Percentiles rank a stretch among this genome's conserved stretches.
Conservation (phyloP, 1,139 yeast species). For the Meyerozyma sp. region DNA sequence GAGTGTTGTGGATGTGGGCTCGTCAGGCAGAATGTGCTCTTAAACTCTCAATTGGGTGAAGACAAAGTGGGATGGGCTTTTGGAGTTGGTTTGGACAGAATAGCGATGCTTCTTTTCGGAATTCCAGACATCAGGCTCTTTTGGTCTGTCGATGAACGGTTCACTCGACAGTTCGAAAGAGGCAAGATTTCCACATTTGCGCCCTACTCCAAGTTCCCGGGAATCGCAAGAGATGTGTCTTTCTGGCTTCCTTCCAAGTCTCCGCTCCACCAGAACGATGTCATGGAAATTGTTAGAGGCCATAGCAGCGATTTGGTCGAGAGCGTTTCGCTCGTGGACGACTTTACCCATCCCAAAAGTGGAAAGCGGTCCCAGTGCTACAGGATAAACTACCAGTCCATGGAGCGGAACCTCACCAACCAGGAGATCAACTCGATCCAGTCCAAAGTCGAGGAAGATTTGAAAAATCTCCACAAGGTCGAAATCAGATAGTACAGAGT, state of each 20-base stretch:
- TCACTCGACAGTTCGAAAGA: constrained; percentile 61
- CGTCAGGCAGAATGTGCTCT: constrained; percentile 71
- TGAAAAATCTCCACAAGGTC: constrained; percentile 49
- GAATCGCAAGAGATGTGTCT: constrained; percentile 80
- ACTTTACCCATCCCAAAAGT: constrained; percentile 81
- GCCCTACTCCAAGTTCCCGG: constrained; percentile 91
- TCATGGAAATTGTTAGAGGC: constrained; percentile 87
- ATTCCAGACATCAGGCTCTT: constrained; percentile 92
- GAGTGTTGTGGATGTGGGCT: constrained; percentile 97
- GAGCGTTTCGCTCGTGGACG: constrained; percentile 74
- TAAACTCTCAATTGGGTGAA: constrained; percentile 62
- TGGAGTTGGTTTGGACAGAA: constrained; percentile 91
- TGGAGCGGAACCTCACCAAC: constrained; percentile 88
- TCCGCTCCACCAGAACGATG: constrained; percentile 73
- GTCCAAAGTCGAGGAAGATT: constrained; percentile 50
- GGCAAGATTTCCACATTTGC: constrained; percentile 68
- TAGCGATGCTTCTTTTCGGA: constrained; percentile 92
- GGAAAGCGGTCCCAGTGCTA: constrained; percentile 76
- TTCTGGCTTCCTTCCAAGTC: constrained; percentile 69
- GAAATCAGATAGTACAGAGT: constrained; percentile 49
- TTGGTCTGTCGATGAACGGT: constrained; percentile 85
- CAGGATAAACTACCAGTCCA: constrained; percentile 86
- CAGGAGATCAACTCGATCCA: constrained; percentile 74
- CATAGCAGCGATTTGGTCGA: constrained; percentile 88
- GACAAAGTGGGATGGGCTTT: constrained; percentile 91